These are phyloP conservation scores for Grammothele lineata DNA, from an alignment of 768 basidiomycete species.

Conservation along the genomic window DNA sequence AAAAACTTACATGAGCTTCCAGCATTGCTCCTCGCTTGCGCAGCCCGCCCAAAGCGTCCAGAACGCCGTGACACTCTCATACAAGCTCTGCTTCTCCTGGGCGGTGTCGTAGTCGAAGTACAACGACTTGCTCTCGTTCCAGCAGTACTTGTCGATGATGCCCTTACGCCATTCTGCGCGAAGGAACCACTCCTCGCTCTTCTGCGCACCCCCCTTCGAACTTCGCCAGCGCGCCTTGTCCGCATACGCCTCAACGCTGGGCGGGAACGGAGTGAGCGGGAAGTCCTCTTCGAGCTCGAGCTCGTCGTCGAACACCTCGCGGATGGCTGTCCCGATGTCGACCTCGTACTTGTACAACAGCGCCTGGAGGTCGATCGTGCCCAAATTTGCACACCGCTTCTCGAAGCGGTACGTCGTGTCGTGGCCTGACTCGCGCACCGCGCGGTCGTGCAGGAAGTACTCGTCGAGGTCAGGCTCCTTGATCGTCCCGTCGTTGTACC, in stretches of 20 bases:
- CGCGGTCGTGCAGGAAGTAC: slow-evolving; percentile 95
- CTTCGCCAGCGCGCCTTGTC: slow-evolving; percentile 51
- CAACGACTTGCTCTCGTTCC: slow-evolving; percentile 92
- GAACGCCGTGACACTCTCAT: slow-evolving; percentile 95
- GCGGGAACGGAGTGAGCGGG: slow-evolving; percentile 87
- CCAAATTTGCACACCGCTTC: slow-evolving; percentile 95
- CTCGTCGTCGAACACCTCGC: slow-evolving; percentile 91
- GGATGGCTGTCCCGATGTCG: slow-evolving; percentile 97
- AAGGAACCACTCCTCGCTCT: slow-evolving; percentile 88
- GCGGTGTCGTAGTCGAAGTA: slow-evolving; percentile 98
- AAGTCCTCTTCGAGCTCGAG: slow-evolving; percentile 93
- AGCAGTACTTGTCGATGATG: slow-evolving; percentile 90
- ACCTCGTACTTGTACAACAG: slow-evolving; percentile 98
- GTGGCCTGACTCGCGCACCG: slow-evolving; percentile 94
- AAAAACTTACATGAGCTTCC: slow-evolving; percentile 80
- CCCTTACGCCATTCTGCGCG: slow-evolving; percentile 80
- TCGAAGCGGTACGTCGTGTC: slow-evolving; percentile 97
- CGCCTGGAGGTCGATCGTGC: slow-evolving; percentile 93
- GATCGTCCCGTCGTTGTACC: slow-evolving; percentile 83
- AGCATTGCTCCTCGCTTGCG: slow-evolving; percentile 92
- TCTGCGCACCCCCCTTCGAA: slow-evolving; percentile 59
- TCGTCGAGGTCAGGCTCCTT: slow-evolving; percentile 89
- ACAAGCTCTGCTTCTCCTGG: slow-evolving; percentile 85
- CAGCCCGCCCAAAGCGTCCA: slow-evolving; percentile 98
- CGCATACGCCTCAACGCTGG: slow-evolving; percentile 64